phyloP scores from a whole-genome alignment of 148 eudicot species.

The Persicaria maculosa region DNA sequence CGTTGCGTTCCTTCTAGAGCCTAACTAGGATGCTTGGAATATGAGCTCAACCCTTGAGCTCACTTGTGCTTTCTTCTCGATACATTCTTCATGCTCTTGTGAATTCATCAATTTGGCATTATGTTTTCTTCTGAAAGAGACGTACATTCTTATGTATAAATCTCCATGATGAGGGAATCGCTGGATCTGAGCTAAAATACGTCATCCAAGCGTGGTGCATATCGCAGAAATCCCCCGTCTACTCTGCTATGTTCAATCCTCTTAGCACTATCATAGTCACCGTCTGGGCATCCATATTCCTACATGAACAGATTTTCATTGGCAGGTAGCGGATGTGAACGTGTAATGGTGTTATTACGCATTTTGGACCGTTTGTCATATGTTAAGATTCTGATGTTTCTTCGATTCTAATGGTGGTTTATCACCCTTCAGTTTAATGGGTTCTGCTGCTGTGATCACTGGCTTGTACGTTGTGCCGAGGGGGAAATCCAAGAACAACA shows the following conservation, averaged over 20 bases:
- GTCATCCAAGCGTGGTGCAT: constrained; percentile 71
- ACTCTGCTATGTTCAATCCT: constrained; percentile 78
- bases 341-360: neutral
- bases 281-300: constrained; percentile 39
- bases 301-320: constrained; percentile 47
- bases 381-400: neutral
- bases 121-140: no score
- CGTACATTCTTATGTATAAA: no score
- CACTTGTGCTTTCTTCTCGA: constrained; percentile 44
- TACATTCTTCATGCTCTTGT: constrained; percentile 11
- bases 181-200: constrained; percentile 17
- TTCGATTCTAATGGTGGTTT: neutral
- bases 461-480: constrained; percentile 64
- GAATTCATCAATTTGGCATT: neutral
- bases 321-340: constrained; percentile 40
- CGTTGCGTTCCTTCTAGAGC: constrained; percentile 40
- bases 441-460: constrained; percentile 40
- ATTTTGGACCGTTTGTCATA: neutral
- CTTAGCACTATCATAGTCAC: constrained; percentile 50
- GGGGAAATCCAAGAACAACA: constrained; percentile 41
- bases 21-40: constrained; percentile 43
- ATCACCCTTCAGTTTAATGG: constrained; percentile 35
- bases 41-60: constrained; percentile 39
- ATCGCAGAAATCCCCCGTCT: constrained; percentile 54
- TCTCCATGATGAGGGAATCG: constrained; percentile 11